phyloP scores from a whole-genome alignment of 306 rosid genomes.

The Alnus glutinosa region DNA sequence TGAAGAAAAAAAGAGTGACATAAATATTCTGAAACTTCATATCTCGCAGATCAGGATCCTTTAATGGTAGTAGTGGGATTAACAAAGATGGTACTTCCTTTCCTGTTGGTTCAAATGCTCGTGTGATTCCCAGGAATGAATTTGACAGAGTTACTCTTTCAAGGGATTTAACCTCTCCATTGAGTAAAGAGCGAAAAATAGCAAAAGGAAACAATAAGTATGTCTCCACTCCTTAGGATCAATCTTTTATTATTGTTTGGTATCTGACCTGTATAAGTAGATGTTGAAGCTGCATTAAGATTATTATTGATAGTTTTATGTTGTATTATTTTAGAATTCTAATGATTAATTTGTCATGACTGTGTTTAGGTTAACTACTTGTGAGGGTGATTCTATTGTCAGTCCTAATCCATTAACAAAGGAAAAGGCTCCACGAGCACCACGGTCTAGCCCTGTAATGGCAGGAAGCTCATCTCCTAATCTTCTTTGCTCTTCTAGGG shows the following conservation, averaged over 20 bases:
- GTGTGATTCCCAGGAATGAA: slow-evolving; percentile 55
- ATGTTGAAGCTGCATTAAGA: slow-evolving; percentile 1
- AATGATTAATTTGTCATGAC: background rate
- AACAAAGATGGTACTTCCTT: slow-evolving; percentile 57
- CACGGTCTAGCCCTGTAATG: slow-evolving; percentile 54
- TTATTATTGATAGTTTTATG: slow-evolving; percentile 9
- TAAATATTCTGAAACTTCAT: slow-evolving; percentile 21
- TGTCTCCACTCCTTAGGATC: slow-evolving; percentile 25
- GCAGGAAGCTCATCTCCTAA: slow-evolving; percentile 56
- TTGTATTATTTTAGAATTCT: slow-evolving; percentile 3
- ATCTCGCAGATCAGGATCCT: slow-evolving; percentile 61
- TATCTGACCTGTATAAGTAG: slow-evolving; percentile 15
- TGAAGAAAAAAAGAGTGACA: slow-evolving; percentile 9
- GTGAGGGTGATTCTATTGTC: slow-evolving; percentile 49
- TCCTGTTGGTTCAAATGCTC: slow-evolving; percentile 47
- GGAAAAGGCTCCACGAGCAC: slow-evolving; percentile 76
- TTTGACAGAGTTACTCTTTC: slow-evolving; percentile 50
- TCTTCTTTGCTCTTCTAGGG: slow-evolving; percentile 55
- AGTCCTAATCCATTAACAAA: slow-evolving; percentile 54
- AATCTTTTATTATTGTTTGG: slow-evolving; percentile 19
- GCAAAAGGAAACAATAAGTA: slow-evolving; percentile 70
- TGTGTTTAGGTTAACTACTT: slow-evolving; percentile 49
- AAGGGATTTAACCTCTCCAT: slow-evolving; percentile 55
- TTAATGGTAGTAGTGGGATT: slow-evolving; percentile 38
- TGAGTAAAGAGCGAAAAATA: slow-evolving; percentile 50